Evolutionary conservation across 371 early-diverging fungal genomes (phyloP).

Genomic region (Mucor piriformis): DNA sequence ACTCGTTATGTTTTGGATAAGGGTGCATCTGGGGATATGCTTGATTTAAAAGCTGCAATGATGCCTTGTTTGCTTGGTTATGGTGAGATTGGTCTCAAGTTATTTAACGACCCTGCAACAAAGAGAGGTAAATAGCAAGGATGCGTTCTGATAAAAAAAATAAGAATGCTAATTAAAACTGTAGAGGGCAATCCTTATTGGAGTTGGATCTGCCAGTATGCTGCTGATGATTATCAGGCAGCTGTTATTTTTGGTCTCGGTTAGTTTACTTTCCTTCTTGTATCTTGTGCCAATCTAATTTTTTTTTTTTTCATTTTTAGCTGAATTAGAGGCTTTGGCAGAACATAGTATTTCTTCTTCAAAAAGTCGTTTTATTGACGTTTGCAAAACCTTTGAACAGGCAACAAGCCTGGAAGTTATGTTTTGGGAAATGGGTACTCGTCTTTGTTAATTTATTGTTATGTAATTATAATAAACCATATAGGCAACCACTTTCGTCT

Average conservation of each 20-base stretch:
- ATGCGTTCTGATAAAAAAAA: no score
- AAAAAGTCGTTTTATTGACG: conserved; percentile 56
- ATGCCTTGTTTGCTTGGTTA: conserved; percentile 85
- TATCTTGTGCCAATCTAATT: not conserved
- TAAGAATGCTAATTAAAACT: not conserved
- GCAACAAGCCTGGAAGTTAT: conserved; percentile 69
- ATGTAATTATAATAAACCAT: not conserved
- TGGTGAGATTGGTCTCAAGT: conserved; percentile 73
- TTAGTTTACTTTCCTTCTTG: conserved; percentile 25
- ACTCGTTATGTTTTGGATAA: conserved; percentile 82
- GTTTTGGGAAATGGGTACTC: conserved; percentile 76
- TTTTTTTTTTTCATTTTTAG: conserved; percentile 25
- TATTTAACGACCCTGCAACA: conserved; percentile 68
- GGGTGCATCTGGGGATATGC: conserved; percentile 69
- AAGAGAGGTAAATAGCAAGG: conserved; percentile 41
- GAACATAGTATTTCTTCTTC: conserved; percentile 54
- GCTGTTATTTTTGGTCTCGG: conserved; percentile 66
- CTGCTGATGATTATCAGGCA: conserved; percentile 63
- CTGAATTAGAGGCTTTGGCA: conserved; percentile 53
- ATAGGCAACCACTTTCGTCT: no score
- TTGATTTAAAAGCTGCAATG: conserved; percentile 80
- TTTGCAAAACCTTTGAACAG: conserved; percentile 72
- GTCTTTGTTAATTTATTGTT: not conserved
- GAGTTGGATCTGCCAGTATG: conserved; percentile 81
- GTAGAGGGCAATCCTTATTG: conserved; percentile 82